These are phyloP conservation scores for Artomyces pyxidatus DNA, from an alignment of 768 basidiomycete species.

Conservation along the genomic window DNA sequence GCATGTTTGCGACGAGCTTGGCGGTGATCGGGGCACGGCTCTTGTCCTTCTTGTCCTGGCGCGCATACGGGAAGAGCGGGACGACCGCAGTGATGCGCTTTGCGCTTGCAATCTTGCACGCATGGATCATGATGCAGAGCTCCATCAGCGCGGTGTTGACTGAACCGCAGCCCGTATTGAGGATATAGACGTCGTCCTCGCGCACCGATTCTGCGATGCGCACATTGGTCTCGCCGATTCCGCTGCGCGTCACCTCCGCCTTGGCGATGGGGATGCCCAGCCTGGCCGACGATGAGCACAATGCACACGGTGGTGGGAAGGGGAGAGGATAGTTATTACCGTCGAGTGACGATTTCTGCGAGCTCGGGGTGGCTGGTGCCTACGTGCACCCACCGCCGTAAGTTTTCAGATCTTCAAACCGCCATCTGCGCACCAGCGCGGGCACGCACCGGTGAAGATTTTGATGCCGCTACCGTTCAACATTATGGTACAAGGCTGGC, in stretches of 20 bases:
- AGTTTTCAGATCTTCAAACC: background rate
- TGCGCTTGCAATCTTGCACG: slow-evolving; percentile 99
- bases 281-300: slow-evolving; percentile 31
- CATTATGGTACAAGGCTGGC: slow-evolving; percentile 26
- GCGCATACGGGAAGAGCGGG: slow-evolving; percentile 92
- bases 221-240: slow-evolving; percentile 87
- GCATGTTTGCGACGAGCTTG: slow-evolving; percentile 97
- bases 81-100: slow-evolving; percentile 98
- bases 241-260: slow-evolving; percentile 80
- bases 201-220: slow-evolving; percentile 93
- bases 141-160: slow-evolving; percentile 97
- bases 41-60: slow-evolving; percentile 99
- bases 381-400: slow-evolving; percentile 29
- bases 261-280: slow-evolving; percentile 86
- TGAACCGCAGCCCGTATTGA: slow-evolving; percentile 83
- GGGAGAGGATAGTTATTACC: slow-evolving; percentile 43
- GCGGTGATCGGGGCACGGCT: slow-evolving; percentile 96
- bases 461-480: slow-evolving; percentile 51
- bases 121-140: slow-evolving; percentile 97
- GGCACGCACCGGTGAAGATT: slow-evolving; percentile 44
- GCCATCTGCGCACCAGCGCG: background rate
- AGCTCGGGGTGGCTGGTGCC: slow-evolving; percentile 95
- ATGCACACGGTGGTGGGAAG: slow-evolving; percentile 15
- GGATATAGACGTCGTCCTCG: slow-evolving; percentile 97
- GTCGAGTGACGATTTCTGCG: slow-evolving; percentile 86